Base-by-base conservation (phyloP, 805 yeast genomes). In the Nakazawaea laoshanensis region DNA sequence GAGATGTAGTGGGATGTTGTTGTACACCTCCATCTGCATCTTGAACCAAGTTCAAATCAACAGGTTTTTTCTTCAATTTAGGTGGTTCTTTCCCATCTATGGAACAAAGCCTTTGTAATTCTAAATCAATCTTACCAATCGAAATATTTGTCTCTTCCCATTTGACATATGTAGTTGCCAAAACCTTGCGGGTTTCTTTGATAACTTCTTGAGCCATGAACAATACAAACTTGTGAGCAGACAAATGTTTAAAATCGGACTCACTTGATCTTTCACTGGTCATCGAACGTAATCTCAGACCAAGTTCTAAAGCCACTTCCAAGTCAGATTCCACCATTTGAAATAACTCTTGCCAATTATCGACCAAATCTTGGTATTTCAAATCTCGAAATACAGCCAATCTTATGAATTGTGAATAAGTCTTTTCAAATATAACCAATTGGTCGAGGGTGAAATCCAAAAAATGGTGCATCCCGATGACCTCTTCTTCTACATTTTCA, bases 401-500 rank as follows among this genome's bases (percentile, higher is more conserved):
- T 37, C 61, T 65, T 39, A 58, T 59, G 18, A 73, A 44, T 35
- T 48, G 57, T 10, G 54, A 49, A 11, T 65, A 46, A 2, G 42
- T 24, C 2, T 29, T 38, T 13, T 50, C 45, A 36, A 61, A 61
- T 4, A 42, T 44, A 3, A 41, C 42, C 13, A 74, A 47, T 41
- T 74, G 77, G 7, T 54, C 51, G 15, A 51, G 35, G 0, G 78
- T 64, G 38, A 58, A 73, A 23, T 57, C 59, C 19, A 74, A 41
- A 41, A 75, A 75, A 21, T 60, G 59, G 30, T 62, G 67, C 34
- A 69, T 65, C 32, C 62, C 76, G 10, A 53, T 51, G 17, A 63
- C 47, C 30, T 60, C 61, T 24, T 63, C 65, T 4, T 27, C 36
- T 26, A 39, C 18, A n/a, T 33, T 15, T 35, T 28, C 24, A 9